Conservation (phyloP, 345 rosid species). For the Abelmoschus esculentus region DNA sequence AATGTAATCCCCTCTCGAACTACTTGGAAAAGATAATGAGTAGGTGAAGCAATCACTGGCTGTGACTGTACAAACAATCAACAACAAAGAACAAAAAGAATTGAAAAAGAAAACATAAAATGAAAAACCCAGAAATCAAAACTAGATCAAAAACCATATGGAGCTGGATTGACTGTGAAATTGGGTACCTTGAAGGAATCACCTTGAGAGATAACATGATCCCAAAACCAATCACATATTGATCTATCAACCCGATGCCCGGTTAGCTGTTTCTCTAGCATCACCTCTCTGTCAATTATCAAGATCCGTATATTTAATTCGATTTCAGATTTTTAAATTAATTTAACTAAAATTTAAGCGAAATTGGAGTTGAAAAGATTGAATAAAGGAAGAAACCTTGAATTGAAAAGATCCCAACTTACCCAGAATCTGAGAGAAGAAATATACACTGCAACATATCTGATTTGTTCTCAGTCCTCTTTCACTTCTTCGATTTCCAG, state of each 20-base stretch:
- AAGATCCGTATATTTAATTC: conserved; percentile 4
- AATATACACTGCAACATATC: conserved; percentile 90
- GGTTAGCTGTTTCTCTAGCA: conserved; percentile 94
- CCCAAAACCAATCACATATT: conserved; percentile 96
- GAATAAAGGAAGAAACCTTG: background rate
- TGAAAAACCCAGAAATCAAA: conserved; percentile 4
- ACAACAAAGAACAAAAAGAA: background rate
- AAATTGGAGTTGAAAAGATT: background rate
- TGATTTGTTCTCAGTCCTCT: conserved; percentile 2
- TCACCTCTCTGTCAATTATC: conserved; percentile 57
- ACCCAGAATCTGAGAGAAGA: conserved; percentile 94
- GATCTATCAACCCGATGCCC: conserved; percentile 93
- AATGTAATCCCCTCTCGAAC: conserved; percentile 84
- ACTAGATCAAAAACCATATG: background rate
- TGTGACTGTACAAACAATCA: conserved; percentile 35
- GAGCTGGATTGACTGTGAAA: conserved; percentile 5
- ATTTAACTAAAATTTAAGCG: background rate
- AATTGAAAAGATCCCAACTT: conserved; percentile 23
- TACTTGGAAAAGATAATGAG: conserved; percentile 86
- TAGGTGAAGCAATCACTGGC: conserved; percentile 91
- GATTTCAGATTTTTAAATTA: background rate
- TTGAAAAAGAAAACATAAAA: background rate
- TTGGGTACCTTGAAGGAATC: conserved; percentile 58
- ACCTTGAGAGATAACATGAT: conserved; percentile 58
- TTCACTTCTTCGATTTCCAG: background rate